Conservation (phyloP, 2,329 filamentous ascomycete genomes). For the Lachnellula suecica region DNA sequence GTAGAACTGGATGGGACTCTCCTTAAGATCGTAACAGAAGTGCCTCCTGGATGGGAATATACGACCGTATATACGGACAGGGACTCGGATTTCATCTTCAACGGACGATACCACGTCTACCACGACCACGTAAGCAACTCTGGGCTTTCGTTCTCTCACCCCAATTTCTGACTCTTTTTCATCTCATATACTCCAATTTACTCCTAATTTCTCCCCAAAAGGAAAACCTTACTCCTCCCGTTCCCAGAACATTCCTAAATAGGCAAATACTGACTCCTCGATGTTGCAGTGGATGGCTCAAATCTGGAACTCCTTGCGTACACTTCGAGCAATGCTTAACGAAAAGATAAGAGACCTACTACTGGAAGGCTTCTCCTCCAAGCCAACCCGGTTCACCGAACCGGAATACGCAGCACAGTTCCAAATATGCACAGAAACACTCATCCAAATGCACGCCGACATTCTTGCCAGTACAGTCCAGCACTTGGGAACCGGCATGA, state of each 20-base stretch:
- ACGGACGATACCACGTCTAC: constrained; percentile 28
- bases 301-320: constrained; percentile 27
- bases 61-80: constrained; percentile 20
- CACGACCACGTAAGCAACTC: too few species aligned
- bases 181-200: too few species aligned
- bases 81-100: constrained; percentile 19
- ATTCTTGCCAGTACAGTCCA: constrained; percentile 26
- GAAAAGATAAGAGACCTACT: constrained; percentile 18
- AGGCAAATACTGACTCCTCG: background rate
- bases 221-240: too few species aligned
- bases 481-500: constrained; percentile 13
- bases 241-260: too few species aligned
- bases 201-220: too few species aligned
- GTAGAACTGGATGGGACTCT: constrained; percentile 25
- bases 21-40: constrained; percentile 9
- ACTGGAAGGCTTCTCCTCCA: constrained; percentile 14
- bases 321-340: constrained; percentile 22
- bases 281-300: constrained; percentile 20
- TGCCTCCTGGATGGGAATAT: constrained; percentile 23
- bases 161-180: too few species aligned
- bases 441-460: constrained; percentile 18
- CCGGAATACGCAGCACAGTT: constrained; percentile 22
- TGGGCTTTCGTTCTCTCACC: too few species aligned
- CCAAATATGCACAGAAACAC: constrained; percentile 21
- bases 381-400: constrained; percentile 16